Evolutionary conservation across 192 early-diverging fungal species (phyloP).

Genomic region (Backusella tarrabulga): DNA sequence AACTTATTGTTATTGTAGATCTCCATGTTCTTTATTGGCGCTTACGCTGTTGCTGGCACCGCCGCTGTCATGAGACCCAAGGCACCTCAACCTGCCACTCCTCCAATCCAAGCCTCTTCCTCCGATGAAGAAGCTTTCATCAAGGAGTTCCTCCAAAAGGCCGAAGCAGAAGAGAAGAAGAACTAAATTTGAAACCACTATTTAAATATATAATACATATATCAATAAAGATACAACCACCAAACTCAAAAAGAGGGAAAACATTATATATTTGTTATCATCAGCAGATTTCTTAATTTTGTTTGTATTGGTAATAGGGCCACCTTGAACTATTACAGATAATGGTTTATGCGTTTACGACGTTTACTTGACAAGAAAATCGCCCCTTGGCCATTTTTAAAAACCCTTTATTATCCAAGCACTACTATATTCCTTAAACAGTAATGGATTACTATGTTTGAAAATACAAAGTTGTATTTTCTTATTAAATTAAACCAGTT

Average conservation of each 20-base stretch:
- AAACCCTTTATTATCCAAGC: too few relatives aligned
- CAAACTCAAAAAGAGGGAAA: not conserved
- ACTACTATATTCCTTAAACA: not conserved
- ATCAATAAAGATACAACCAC: not conserved
- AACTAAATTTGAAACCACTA: not conserved
- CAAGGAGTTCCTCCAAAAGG: constrained; percentile 42
- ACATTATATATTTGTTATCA: not conserved
- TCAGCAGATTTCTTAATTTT: not conserved
- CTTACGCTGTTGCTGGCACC: constrained; percentile 25
- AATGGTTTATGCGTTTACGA: not conserved
- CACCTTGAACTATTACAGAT: not conserved
- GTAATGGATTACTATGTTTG: not conserved
- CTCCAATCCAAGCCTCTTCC: constrained; percentile 44
- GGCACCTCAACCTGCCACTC: constrained; percentile 28
- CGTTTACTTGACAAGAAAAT: not conserved
- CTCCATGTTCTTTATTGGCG: constrained; percentile 39
- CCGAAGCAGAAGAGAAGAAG: constrained; percentile 38
- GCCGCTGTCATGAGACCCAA: constrained; percentile 26
- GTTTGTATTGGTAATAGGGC: not conserved
- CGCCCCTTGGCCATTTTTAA: not conserved
- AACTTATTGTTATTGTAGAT: constrained; percentile 20
- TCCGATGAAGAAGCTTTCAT: constrained; percentile 48
- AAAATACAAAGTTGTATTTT: not conserved
- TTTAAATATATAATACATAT: not conserved
- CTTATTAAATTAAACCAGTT: not conserved